Evolutionary conservation across 257 asterid species (phyloP), one percentile per base, ranked within the genome.

Genomic region (Catharanthus roseus): DNA sequence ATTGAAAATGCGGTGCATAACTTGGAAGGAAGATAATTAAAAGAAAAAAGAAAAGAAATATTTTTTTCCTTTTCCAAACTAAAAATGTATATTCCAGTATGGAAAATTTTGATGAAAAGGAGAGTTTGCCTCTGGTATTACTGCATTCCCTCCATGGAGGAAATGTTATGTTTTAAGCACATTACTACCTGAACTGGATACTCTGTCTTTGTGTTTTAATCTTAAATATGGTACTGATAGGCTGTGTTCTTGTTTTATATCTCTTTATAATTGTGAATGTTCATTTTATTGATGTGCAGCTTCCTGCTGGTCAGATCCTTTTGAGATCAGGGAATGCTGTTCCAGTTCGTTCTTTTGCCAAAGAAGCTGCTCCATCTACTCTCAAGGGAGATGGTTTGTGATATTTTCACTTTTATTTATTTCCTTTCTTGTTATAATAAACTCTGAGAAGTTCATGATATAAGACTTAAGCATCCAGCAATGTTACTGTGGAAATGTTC

Each of bases 361-460:
- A 95, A 84, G 96, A 74, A 80, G 88, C 96, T 70, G 83, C 95
- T 74, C 88, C 92, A 49, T 47, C 81, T 1, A 68, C 86, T 67
- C 77, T 87, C 15, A 89, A 89, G 92, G 97, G 96, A 29, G 97
- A 95, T 49, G 97, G 99, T 95, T 73, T 81, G 99, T 87, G 67
- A 34, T 39, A 61, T 38, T 34, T 61, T 62, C 26, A 18, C 47
- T 4, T 34, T 33, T 6, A 19, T 34, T 28, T 16, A 18, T 62
- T 61, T 0, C 45, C 19, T 62, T 12, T 19, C 15, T 60, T 60
- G 41, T 62, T 62, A 33, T 16, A 34, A 21, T 18, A 19, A 19
- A 18, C 26, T 33, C 28, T 34, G 18, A 34, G 45, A 3, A 16
- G 66, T 11, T 60, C 23, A 33, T 60, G 65, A 6, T 33, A 29